Evolutionary conservation across 2,329 filamentous ascomycete species (phyloP), one percentile per base, ranked within the genome.

Genomic region (Sclerotinia trifoliorum): DNA sequence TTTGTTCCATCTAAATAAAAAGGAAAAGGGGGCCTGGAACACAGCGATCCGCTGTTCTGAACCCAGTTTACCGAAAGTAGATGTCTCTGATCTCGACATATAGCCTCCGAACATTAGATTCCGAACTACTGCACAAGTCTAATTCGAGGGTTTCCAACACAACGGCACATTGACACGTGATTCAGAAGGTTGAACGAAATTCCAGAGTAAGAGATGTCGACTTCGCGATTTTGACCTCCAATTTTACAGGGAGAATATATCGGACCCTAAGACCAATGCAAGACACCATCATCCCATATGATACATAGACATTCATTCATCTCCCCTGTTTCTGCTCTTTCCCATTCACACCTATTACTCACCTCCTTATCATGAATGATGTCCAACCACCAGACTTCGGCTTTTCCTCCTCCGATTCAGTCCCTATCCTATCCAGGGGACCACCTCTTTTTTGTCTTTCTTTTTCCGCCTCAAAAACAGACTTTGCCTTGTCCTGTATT

Each of bases 401-500:
- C 61, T 70, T 60, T 39, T 70, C 63, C 17, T 71, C 70, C 44
- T 73, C 68, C 5, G 48, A 15, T 24, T 66, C 62, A n/a, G 68
- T 71, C 32, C 75, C 75, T 73, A 77, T 63, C 70, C 71, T 72
- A 67, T 77, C 75, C 42, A 77, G 60, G 11, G 73, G 73, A 1
- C 75, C 75, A 13, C 75, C 75, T 10, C n/a, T 71, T 60, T 68
- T 71, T 49, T 77, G 72, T 55, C 72, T 75, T 63, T 77, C 73
- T 65, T 75, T 76, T 67, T 77, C 76, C 17, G 73, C 70, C 42
- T 71, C 75, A 70, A 77, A 74, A 19, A 73, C 75, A 29, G 74
- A 61, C 70, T 72, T 75, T 8, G 73, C 73, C 60, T 75, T 75
- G 1, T 67, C 62, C 48, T 72, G 48, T 39, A 74, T 69, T n/a